A percentile compares a stretch with the other conserved stretches of the same genome.
phyloP scores from a whole-genome alignment of 2,329 filamentous ascomycete species.

The Nigrospora osmanthi region DNA sequence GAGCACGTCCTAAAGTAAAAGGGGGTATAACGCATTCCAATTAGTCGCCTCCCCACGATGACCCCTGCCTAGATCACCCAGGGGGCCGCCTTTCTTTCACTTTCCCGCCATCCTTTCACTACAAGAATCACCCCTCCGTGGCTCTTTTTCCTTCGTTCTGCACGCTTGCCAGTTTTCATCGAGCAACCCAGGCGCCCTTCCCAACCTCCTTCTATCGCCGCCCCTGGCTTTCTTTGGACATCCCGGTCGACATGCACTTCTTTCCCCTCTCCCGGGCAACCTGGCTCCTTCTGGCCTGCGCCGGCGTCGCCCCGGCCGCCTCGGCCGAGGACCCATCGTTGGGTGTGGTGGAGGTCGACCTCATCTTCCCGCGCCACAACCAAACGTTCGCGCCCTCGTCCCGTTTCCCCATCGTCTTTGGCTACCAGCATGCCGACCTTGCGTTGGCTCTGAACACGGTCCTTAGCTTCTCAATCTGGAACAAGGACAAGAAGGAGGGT shows the following conservation, averaged over 20 bases:
- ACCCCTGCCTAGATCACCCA: not conserved
- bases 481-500: conserved; percentile 1
- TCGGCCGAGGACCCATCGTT: not conserved
- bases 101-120: not conserved
- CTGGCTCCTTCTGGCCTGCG: not conserved
- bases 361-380: conserved; percentile 17
- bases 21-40: not conserved
- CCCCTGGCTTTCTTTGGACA: not conserved
- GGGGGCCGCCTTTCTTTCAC: not conserved
- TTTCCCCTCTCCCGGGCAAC: not conserved
- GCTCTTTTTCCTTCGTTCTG: not conserved
- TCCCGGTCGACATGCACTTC: not conserved
- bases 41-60: not conserved
- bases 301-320: no score
- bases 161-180: not conserved
- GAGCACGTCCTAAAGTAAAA: no score
- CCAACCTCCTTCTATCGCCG: not conserved
- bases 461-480: not conserved
- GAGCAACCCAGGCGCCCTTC: no score
- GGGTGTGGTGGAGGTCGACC: conserved; percentile 10
- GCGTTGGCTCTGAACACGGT: conserved; percentile 3
- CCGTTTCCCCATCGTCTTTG: conserved; percentile 16
- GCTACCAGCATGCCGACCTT: conserved; percentile 11
- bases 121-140: not conserved
- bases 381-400: conserved; percentile 13